phyloP scores from a whole-genome alignment of 73 alveolate genomes.

The Symbiodinium natans region DNA sequence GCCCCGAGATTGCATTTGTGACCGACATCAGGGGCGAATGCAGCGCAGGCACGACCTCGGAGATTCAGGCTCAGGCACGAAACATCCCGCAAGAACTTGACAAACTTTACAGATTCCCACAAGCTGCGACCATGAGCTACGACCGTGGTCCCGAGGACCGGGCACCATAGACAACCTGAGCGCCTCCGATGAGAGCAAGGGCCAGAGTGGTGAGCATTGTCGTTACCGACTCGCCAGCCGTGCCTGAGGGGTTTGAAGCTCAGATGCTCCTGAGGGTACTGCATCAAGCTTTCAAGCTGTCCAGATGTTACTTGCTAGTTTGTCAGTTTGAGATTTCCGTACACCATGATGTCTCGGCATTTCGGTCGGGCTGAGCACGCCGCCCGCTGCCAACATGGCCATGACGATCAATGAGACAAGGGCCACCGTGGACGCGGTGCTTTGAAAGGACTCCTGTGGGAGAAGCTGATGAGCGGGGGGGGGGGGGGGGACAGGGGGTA shows the following conservation, averaged over 20 bases:
- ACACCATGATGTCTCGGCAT: no score
- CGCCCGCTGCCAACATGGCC: conserved; percentile 64
- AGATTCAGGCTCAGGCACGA: conserved; percentile 64
- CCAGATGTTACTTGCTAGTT: no score
- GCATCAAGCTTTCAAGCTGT: no score
- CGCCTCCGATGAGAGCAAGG: conserved; percentile 80
- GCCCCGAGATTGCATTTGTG: conserved; percentile 96
- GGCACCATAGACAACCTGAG: conserved; percentile 82
- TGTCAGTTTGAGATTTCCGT: no score
- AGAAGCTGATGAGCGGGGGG: no score
- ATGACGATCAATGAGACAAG: conserved; percentile 55
- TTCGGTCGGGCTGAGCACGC: not conserved
- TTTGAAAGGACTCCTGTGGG: conserved; percentile 51
- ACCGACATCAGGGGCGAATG: conserved; percentile 97
- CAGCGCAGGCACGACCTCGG: conserved; percentile 96
- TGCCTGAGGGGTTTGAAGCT: conserved; percentile 40
- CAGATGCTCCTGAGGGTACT: no score
- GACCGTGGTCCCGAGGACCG: not conserved
- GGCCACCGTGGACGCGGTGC: conserved; percentile 76
- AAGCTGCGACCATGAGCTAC: no score
- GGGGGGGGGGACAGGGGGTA: no score
- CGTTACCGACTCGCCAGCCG: conserved; percentile 78
- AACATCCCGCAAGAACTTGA: not conserved
- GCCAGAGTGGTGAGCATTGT: conserved; percentile 74
- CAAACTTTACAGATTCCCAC: no score